Evolutionary conservation across 345 rosid genomes (phyloP).

Genomic region (Gossypium herbaceum): DNA sequence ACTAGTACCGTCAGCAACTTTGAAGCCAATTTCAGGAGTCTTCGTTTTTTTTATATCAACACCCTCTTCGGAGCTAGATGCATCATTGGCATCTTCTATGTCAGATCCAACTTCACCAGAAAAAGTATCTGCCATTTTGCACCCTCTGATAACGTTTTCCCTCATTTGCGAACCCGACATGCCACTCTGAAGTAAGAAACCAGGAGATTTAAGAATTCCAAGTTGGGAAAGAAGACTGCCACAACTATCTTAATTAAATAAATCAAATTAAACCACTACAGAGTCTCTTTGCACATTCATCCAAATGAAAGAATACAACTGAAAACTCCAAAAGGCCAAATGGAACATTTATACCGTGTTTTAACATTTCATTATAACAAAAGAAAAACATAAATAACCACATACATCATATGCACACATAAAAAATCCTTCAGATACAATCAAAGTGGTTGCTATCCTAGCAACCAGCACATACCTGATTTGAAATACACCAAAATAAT

Average conservation of each 20-base stretch:
- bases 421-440: neutral
- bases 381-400: neutral
- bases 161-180: slow-evolving; percentile 37
- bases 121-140: slow-evolving; percentile 29
- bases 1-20: slow-evolving; percentile 24
- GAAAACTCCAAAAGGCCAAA: neutral
- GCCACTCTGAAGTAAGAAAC: slow-evolving; percentile 37
- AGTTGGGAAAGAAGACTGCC: neutral
- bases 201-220: slow-evolving; percentile 11
- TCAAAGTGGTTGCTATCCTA: neutral
- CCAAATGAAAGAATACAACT: neutral
- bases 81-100: slow-evolving; percentile 33
- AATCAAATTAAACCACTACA: neutral
- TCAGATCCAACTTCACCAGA: slow-evolving; percentile 33
- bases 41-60: slow-evolving; percentile 21
- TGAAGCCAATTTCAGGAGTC: slow-evolving; percentile 22
- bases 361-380: neutral
- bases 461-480: neutral
- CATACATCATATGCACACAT: neutral
- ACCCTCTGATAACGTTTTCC: slow-evolving; percentile 50
- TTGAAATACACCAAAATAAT: neutral
- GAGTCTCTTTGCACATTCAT: neutral
- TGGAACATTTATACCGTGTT: neutral
- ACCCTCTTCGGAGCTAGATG: slow-evolving; percentile 2
- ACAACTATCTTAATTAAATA: neutral